Conservation (phyloP, 345 rosid species). For the Punica granatum region DNA sequence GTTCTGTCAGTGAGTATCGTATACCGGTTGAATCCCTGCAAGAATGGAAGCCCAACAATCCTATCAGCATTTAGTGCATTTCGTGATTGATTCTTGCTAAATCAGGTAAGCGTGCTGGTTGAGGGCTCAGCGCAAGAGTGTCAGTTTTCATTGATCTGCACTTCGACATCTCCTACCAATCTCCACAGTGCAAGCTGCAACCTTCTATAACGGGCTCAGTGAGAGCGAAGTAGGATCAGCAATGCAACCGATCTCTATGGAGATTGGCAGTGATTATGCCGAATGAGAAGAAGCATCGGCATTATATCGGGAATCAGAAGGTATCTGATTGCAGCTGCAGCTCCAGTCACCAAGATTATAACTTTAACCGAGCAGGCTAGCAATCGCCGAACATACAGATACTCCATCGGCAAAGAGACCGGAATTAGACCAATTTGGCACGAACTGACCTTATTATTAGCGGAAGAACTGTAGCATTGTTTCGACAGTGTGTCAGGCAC, state of each 20-base stretch:
- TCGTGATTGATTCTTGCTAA: not conserved
- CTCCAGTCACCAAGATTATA: not conserved
- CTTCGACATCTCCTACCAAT: not conserved
- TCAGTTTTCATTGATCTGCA: not conserved
- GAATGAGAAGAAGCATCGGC: not conserved
- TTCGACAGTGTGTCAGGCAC: not conserved
- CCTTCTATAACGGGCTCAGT: too few relatives aligned
- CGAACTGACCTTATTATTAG: not conserved
- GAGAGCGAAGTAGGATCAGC: too few relatives aligned
- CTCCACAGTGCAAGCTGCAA: not conserved
- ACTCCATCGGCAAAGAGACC: not conserved
- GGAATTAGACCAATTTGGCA: not conserved
- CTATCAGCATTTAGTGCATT: not conserved
- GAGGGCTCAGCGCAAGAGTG: not conserved
- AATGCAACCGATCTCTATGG: not conserved
- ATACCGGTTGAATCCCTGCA: not conserved
- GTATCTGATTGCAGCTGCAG: not conserved
- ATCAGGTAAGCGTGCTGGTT: not conserved
- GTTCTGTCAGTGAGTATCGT: not conserved
- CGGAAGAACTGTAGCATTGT: not conserved
- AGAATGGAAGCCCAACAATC: not conserved
- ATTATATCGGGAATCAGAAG: not conserved
- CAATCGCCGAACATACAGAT: not conserved
- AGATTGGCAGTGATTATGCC: not conserved
- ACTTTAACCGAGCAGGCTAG: not conserved